Conservation (phyloP, 2,329 filamentous ascomycete genomes). For the Scolecobasidium constrictum region DNA sequence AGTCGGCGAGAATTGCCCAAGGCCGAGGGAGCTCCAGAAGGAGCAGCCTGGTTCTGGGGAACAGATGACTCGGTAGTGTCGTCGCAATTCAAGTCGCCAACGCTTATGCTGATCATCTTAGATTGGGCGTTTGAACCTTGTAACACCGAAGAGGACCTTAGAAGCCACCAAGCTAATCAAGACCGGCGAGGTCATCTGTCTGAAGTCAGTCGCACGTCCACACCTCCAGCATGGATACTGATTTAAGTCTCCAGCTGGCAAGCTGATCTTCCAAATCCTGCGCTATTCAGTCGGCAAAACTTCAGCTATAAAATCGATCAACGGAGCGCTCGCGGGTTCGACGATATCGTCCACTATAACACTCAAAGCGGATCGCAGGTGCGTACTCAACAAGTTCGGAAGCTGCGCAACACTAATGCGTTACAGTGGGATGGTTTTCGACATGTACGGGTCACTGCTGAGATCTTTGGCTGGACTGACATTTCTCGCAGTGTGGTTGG, state of each 20-base stretch:
- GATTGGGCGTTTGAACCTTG: constrained; percentile 38
- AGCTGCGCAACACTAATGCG: too few relatives aligned
- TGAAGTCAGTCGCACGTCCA: too few relatives aligned
- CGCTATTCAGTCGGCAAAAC: constrained; percentile 39
- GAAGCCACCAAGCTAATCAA: constrained; percentile 41
- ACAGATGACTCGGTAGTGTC: constrained; percentile 38
- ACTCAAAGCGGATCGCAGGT: constrained; percentile 32
- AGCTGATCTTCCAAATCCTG: constrained; percentile 33
- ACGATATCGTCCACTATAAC: constrained; percentile 32
- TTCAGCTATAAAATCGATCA: constrained; percentile 46
- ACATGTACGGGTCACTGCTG: background rate
- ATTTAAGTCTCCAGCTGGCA: constrained; percentile 34
- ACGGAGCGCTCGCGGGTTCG: constrained; percentile 25
- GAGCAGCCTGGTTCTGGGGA: constrained; percentile 51
- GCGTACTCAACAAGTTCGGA: too few relatives aligned
- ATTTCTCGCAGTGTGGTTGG: constrained; percentile 5
- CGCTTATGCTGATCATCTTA: too few relatives aligned
- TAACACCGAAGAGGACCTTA: constrained; percentile 43
- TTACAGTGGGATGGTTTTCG: background rate
- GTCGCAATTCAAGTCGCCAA: too few relatives aligned
- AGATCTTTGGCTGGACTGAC: too few relatives aligned
- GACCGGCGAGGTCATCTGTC: constrained; percentile 43
- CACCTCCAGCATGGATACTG: too few relatives aligned
- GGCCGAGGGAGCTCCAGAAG: constrained; percentile 41
- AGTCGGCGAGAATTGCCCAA: constrained; percentile 40